Percentiles rank a stretch among this genome's conserved stretches.
These are phyloP conservation scores for Striga asiatica DNA, from an alignment of 257 asterid species.

Conservation along the genomic window DNA sequence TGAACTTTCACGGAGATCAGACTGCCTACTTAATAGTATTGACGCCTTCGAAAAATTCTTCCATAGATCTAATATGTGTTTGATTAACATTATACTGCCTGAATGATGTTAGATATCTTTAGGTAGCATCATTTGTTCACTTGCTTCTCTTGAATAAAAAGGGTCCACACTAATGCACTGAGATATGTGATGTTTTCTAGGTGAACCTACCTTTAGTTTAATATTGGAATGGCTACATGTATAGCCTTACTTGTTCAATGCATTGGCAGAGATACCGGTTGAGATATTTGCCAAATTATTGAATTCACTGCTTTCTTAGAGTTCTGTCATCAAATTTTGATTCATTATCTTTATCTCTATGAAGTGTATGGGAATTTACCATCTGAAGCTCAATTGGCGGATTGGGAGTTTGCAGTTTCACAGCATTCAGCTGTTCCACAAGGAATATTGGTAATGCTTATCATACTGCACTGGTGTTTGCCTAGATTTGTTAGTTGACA, in stretches of 20 bases:
- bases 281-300: neutral
- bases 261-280: neutral
- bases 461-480: constrained; percentile 21
- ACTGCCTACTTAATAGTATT: neutral
- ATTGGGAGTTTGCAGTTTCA: constrained; percentile 90
- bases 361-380: constrained; percentile 93
- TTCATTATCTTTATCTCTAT: constrained; percentile 3
- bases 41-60: neutral
- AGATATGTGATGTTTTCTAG: neutral
- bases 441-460: constrained; percentile 27
- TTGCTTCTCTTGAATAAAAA: neutral
- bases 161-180: neutral
- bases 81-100: neutral
- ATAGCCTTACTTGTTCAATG: neutral
- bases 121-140: neutral
- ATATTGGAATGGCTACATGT: neutral
- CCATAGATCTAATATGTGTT: neutral
- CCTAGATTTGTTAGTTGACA: neutral
- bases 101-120: neutral
- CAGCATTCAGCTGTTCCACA: constrained; percentile 57
- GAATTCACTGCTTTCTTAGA: neutral
- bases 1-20: neutral
- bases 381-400: constrained; percentile 69
- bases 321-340: neutral
- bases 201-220: neutral